Percentiles rank a stretch among this genome's conserved stretches.
These are phyloP conservation scores for Picochlorum sp. DNA, from an alignment of 139 green algal genomes.

Conservation along the genomic window DNA sequence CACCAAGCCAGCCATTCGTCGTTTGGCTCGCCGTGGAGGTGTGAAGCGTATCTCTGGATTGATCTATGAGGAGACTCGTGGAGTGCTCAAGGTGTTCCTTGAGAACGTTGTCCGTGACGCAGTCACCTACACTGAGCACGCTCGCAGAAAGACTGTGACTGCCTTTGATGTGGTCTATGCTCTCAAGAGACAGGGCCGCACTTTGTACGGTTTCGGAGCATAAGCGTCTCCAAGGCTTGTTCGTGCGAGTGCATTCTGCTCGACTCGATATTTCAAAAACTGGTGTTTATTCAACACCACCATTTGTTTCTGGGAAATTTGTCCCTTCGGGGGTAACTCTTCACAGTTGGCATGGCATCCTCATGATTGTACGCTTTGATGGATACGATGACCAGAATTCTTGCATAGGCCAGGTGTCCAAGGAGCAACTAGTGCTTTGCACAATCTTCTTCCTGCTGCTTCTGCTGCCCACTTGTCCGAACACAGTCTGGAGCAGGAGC, in stretches of 20 bases:
- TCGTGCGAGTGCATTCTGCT: not conserved
- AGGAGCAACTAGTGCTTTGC: too few species aligned
- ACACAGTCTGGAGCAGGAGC: conserved; percentile 41
- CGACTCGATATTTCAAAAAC: not conserved
- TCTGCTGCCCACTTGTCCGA: too few species aligned
- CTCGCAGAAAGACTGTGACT: conserved; percentile 88
- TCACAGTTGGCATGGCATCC: too few species aligned
- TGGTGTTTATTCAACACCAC: conserved; percentile 6
- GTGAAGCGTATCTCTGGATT: conserved; percentile 82
- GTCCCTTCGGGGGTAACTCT: too few species aligned
- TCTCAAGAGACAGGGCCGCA: conserved; percentile 91
- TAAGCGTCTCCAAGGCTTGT: conserved; percentile 34
- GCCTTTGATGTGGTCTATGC: conserved; percentile 47
- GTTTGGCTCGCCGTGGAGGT: conserved; percentile 76
- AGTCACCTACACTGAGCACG: conserved; percentile 17
- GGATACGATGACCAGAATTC: too few species aligned
- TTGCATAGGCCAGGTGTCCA: too few species aligned
- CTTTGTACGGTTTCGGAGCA: conserved; percentile 93
- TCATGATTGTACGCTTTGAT: too few species aligned
- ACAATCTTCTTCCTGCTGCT: too few species aligned
- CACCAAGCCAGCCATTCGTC: conserved; percentile 10
- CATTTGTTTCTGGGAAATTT: not conserved
- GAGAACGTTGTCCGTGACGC: conserved; percentile 84
- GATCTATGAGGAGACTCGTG: conserved; percentile 84
- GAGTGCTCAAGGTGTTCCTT: conserved; percentile 86